A percentile compares a stretch with the other conserved stretches of the same genome.
These are phyloP conservation scores for Trichoderma breve DNA, from an alignment of 2,329 filamentous ascomycete genomes.

Conservation along the genomic window DNA sequence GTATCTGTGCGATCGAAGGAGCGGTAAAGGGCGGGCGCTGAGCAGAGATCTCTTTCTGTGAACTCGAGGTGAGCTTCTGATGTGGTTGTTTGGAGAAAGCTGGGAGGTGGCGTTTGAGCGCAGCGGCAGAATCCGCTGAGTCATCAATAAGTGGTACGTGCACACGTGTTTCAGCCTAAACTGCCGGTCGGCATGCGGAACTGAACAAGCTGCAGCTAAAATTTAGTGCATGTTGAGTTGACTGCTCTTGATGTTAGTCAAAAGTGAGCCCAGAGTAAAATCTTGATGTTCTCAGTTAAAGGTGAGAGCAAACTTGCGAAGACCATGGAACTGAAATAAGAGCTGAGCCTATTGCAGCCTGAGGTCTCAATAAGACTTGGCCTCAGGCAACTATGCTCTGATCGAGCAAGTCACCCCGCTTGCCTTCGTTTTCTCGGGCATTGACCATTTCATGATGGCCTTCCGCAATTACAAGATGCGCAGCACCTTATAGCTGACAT, in stretches of 20 bases:
- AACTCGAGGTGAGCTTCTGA: neutral
- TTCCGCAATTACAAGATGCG: neutral
- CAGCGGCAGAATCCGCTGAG: conserved; percentile 1
- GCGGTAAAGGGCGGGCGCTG: neutral
- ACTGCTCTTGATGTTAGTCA: neutral
- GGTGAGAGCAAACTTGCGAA: neutral
- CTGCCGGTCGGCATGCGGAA: neutral
- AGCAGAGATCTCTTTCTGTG: neutral
- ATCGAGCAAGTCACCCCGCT: neutral
- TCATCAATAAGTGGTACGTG: conserved; percentile 6
- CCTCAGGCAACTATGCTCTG: neutral
- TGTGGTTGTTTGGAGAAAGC: neutral
- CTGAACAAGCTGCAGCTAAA: neutral
- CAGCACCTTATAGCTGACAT: neutral
- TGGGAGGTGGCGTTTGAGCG: neutral
- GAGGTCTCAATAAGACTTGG: neutral
- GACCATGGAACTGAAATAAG: neutral
- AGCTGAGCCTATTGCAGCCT: neutral
- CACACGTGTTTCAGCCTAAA: conserved; percentile 12
- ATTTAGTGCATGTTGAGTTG: neutral
- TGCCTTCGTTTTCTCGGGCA: neutral
- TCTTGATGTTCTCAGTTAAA: neutral
- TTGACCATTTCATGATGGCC: neutral
- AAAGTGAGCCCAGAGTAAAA: neutral
- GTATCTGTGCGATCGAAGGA: neutral